phyloP scores from a whole-genome alignment of 345 rosid genomes.

The Brassica nigra region DNA sequence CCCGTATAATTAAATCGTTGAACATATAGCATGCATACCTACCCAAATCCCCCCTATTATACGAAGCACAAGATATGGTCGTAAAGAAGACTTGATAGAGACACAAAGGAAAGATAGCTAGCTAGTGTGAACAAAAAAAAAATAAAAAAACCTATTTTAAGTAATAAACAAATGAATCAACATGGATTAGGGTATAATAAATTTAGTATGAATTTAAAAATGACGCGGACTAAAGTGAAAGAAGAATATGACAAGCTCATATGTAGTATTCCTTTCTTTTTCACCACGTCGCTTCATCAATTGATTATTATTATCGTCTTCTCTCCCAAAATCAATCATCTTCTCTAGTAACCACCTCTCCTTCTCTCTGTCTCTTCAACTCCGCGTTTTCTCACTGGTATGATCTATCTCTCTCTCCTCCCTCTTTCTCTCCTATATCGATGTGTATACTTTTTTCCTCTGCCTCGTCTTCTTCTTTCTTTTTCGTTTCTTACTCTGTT shows the following conservation, averaged over 20 bases:
- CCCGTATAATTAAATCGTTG: conserved; percentile 7
- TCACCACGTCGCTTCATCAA: conserved; percentile 31
- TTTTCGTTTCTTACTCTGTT: conserved; percentile 30
- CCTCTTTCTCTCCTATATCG: neutral
- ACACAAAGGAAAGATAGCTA: conserved; percentile 6
- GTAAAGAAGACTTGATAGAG: neutral
- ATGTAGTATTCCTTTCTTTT: conserved; percentile 23
- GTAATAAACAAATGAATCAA: neutral
- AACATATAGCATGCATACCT: conserved; percentile 17
- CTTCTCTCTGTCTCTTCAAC: conserved; percentile 22
- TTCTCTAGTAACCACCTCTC: conserved; percentile 6
- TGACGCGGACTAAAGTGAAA: conserved; percentile 26
- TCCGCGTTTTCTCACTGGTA: conserved; percentile 37
- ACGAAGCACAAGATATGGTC: neutral
- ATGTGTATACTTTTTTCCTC: neutral
- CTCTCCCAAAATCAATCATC: conserved; percentile 11
- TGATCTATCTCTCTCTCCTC: conserved; percentile 11
- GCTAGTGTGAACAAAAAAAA: conserved; percentile 30
- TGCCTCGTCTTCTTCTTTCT: conserved; percentile 18
- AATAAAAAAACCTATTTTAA: neutral
- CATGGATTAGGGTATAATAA: conserved; percentile 5
- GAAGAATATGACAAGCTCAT: conserved; percentile 42
- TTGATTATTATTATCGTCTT: conserved; percentile 10
- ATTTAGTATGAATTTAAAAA: neutral
- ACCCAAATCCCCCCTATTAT: conserved; percentile 24